Conservation (phyloP, 768 basidiomycete genomes). For the Peribolospora kevripleyi region DNA sequence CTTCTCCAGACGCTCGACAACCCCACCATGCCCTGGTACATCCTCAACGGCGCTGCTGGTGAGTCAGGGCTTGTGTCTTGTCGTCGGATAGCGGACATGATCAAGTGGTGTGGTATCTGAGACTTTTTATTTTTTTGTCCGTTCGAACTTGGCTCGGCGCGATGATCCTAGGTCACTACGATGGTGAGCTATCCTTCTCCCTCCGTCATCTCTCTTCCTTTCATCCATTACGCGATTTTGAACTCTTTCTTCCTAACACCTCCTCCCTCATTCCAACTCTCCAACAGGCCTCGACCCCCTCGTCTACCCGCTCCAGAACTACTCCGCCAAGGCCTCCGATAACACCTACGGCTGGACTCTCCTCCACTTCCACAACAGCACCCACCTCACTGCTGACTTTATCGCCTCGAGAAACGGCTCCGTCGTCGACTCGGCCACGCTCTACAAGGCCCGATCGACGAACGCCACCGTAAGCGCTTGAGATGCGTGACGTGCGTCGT, state of each 20-base stretch:
- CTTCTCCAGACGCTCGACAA: too few relatives aligned
- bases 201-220: neutral
- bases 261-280: neutral
- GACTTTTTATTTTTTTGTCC: too few relatives aligned
- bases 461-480: too few relatives aligned
- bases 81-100: too few relatives aligned
- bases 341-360: conserved; percentile 3
- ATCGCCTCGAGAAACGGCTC: conserved; percentile 2
- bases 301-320: neutral
- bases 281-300: neutral
- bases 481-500: too few relatives aligned
- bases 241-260: neutral
- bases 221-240: neutral
- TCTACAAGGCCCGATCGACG: conserved; percentile 4
- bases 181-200: neutral
- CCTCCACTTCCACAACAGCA: conserved; percentile 4
- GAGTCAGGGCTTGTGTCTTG: too few relatives aligned
- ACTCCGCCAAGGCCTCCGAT: neutral
- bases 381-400: conserved; percentile 3
- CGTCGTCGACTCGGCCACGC: conserved; percentile 3
- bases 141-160: too few relatives aligned
- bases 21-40: conserved; percentile 1
- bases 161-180: conserved; percentile 1
- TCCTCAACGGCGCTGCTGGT: neutral
- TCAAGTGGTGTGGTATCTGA: too few relatives aligned